Conservation (phyloP, 2,329 filamentous ascomycete genomes). For the Phaeosphaeria sp. region DNA sequence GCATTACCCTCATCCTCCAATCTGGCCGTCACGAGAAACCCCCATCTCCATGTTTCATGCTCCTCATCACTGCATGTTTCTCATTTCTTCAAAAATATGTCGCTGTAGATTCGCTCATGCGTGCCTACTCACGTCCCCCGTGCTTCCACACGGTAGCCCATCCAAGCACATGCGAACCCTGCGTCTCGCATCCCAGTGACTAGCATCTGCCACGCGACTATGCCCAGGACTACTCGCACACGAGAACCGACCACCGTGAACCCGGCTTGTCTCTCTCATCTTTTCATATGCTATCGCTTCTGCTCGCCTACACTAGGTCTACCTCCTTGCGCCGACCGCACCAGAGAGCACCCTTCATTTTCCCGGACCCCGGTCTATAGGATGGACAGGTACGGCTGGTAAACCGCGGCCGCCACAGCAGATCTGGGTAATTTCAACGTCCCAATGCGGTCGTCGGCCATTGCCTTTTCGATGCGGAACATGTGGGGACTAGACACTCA, state of each 20-base stretch:
- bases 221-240: not conserved
- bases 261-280: constrained; percentile 21
- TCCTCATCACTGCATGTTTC: constrained; percentile 1
- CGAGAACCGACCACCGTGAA: not conserved
- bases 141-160: not conserved
- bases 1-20: not conserved
- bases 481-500: constrained; percentile 25
- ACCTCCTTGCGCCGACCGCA: constrained; percentile 6
- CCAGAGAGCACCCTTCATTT: constrained; percentile 4
- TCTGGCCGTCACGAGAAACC: not conserved
- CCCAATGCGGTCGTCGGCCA: constrained; percentile 21
- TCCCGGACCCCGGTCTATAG: constrained; percentile 20
- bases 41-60: constrained; percentile 1
- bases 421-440: constrained; percentile 26
- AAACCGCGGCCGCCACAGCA: constrained; percentile 12
- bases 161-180: not conserved
- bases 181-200: not conserved
- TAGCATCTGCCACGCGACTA: constrained; percentile 14
- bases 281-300: not conserved
- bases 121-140: not conserved
- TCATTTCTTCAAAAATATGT: constrained; percentile 1
- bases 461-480: constrained; percentile 26
- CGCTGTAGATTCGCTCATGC: not conserved
- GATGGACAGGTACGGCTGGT: constrained; percentile 22
- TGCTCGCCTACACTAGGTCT: not conserved